Evolutionary conservation across 768 basidiomycete species (phyloP), one percentile per base, ranked within the genome.

Genomic region (Podaxis sp.): DNA sequence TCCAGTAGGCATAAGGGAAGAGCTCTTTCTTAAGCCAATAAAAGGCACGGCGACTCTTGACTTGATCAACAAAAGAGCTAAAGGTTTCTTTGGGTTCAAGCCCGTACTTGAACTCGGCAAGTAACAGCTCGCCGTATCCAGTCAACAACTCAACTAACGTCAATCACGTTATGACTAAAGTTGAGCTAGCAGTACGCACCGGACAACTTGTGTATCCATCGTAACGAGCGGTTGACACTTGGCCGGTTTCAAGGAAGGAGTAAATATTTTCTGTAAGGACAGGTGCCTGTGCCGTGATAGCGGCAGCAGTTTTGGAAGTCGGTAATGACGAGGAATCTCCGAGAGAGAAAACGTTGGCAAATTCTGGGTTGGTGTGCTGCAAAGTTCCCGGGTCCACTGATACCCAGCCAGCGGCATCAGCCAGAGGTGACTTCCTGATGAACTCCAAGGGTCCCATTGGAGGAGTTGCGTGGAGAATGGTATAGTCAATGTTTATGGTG

Each of bases 91-190:
- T 88, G 1, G 94, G 91, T 68, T 88, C 83, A 1, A 88, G 75
- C 14, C 92, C 95, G 72, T 98, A 99, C 71, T 91, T 92, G 81
- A 98, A 98, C 73, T 98, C 95, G 27, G 91, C 89, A 57, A 98
- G 80, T 85, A 98, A 82, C 44, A 91, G 72, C 73, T 90, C 80
- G 16, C 89, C 90, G 65, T 93, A 91, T 28, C 89, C 90, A 47
- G 90, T 91, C 64, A 93, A 77, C 6, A 93, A 79, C 90, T 91
- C 40, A 61, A 46, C 62, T 9, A 61, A 61, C 27, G 66, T 32
- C 16, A 35, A 58, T 64, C 13, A 57, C 53, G 16, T 14, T 36
- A 50, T 48, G 32, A 42, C 38, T 16, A 53, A 58, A 5, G 61
- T 36, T 50, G 61, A 51, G 50, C 35, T 18, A 50, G 57, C 36